Evolutionary conservation across 768 basidiomycete species (phyloP), one percentile per base, ranked within the genome.

Genomic region (Lentinus tigrinus): DNA sequence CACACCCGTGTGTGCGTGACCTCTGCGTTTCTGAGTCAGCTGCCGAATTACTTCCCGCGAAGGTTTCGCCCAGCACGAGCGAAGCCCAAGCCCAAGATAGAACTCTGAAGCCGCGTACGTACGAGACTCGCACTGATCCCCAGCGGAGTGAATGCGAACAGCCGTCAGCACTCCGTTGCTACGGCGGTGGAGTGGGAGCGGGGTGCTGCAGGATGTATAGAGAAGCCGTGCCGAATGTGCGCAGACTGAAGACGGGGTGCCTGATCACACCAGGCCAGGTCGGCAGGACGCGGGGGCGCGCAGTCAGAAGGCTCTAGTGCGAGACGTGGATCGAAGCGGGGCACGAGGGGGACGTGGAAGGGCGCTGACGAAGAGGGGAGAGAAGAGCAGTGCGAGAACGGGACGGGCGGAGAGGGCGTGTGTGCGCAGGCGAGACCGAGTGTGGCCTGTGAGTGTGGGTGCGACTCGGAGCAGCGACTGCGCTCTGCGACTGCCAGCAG

Each of bases 31-130:
- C 11, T 48, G 14, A 13, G 47, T 48, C 24, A 42, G n/a, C 40
- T 49, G 57, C 52, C 47, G 57, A 31, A 40, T 52, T 36, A 4
- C 48, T 46, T 60, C 58, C 58, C 58, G 58, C 58, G 58, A 60
- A 60, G 53, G 54, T 55, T 60, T 54, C 14, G 54, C 9, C 19
- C 23, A n/a, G 23, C 43, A 56, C 36, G 37, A 8, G 54, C 47
- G 37, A 47, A 48, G 47, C 23, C 23, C 23, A 31, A 26, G 43
- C 6, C 19, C 46, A 48, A 48, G 51, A 48, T 54, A 54, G 52
- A 46, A 53, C 43, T 10, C 26, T 38, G 36, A 42, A 21, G 42
- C 53, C 24, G 52, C 27, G 26, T 31, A 14, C 36, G 52, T 54
- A 34, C 40, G 39, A 28, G 40, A 40, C 26, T 34, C 38, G 51